Evolutionary conservation across 495 filamentous ascomycete genomes (phyloP), one percentile per base, ranked within the genome.

Genomic region (Neurospora discreta): DNA sequence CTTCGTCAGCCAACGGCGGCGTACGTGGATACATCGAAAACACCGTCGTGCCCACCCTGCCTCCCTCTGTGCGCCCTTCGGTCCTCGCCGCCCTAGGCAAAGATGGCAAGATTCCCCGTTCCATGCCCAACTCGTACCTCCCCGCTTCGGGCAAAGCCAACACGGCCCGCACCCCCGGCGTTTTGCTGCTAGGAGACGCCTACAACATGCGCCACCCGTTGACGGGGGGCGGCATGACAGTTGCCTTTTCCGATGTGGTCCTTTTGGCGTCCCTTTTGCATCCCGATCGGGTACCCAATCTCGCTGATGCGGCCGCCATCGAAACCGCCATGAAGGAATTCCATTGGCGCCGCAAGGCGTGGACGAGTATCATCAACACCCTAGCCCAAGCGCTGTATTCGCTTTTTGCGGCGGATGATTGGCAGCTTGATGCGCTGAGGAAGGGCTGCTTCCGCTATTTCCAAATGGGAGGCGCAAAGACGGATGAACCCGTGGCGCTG

Each of bases 151-250:
- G 23, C 3, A 18, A 18, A 65, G 85, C 89, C 11, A 83, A 82
- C 33, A 89, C 90, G 65, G 88, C 89, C 74, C 87, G 85, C 60
- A 87, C 89, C 3, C 87, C 90, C 0, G 95, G 95, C 13, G 82
- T 98, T 73, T 83, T 97, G 42, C 82, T 99, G 39, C 83, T 97
- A 23, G 94, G 94, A 71, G 94, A 98, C 81, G 94, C 94, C 9
- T 89, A 95, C 83, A 98, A 98, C 82, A 98, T 98, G 94, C 92
- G 94, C 5, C 94, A 98, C 82, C 94, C 94, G 0, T 83, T 98
- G 15, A 98, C 94, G 0, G 94, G 94, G 70, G 94, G 94, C 75
- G 94, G 94, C 74, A 98, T 98, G 94, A 97, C 94, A 0, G 94
- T 98, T 0, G 94, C 92, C 4, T 89, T 98, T 77, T 94, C 92